Evolutionary conservation across 139 green algal genomes (phyloP).

Genomic region (Coelastrella sp.): DNA sequence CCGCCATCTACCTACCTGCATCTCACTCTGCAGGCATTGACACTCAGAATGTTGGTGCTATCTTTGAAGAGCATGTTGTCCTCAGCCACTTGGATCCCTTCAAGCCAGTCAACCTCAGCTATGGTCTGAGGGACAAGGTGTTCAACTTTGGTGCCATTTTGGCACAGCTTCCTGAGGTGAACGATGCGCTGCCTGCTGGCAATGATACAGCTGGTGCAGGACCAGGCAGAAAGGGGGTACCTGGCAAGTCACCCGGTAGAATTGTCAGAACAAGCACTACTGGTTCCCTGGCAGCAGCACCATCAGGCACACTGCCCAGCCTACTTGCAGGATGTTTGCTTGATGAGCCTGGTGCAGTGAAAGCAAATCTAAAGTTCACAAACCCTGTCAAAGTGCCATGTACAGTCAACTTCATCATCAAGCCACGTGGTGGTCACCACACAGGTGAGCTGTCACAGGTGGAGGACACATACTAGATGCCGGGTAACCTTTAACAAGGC

Average conservation of each 20-base stretch:
- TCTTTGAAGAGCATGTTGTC: slow-evolving; percentile 90
- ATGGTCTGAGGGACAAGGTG: slow-evolving; percentile 67
- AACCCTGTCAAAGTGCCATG: slow-evolving; percentile 87
- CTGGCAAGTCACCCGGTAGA: background rate
- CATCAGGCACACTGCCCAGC: background rate
- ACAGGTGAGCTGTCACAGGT: background rate
- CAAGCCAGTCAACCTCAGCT: slow-evolving; percentile 65
- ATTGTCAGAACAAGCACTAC: background rate
- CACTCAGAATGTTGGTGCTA: slow-evolving; percentile 66
- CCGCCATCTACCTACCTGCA: too few relatives aligned
- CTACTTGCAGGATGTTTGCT: background rate
- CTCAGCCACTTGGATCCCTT: slow-evolving; percentile 70
- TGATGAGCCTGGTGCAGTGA: slow-evolving; percentile 53
- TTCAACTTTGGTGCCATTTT: slow-evolving; percentile 86
- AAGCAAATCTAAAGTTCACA: slow-evolving; percentile 82
- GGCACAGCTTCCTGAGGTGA: slow-evolving; percentile 58
- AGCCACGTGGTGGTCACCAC: slow-evolving; percentile 53
- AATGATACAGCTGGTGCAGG: background rate
- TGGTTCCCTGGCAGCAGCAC: background rate
- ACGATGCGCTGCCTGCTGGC: background rate
- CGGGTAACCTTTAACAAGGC: too few relatives aligned
- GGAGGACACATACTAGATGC: too few relatives aligned
- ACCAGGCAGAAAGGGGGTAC: slow-evolving; percentile 38
- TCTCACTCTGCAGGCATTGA: slow-evolving; percentile 70
- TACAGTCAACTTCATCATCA: slow-evolving; percentile 80